phyloP scores from a whole-genome alignment of 352 stramenopile species.

The Globisporangium apiculatum region DNA sequence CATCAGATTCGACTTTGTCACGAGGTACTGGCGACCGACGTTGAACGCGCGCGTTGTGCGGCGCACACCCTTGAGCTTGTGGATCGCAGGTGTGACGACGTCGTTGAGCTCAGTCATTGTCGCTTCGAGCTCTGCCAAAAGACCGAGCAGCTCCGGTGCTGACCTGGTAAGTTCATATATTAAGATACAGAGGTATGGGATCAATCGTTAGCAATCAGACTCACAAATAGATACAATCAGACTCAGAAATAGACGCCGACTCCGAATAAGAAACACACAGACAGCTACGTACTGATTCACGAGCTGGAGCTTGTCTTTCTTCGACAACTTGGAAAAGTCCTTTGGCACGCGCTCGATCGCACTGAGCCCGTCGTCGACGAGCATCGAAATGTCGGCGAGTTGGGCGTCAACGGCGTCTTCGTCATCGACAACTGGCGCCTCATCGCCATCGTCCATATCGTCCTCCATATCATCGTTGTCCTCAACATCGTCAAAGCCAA shows the following conservation, averaged over 20 bases:
- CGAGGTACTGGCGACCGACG: constrained; percentile 64
- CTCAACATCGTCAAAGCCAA: constrained; percentile 41
- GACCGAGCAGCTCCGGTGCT: constrained; percentile 65
- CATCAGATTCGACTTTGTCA: constrained; percentile 75
- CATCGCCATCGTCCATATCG: constrained; percentile 22
- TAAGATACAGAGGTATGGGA: too few relatives aligned
- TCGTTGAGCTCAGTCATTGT: constrained; percentile 62
- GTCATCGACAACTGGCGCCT: constrained; percentile 29
- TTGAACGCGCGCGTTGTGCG: constrained; percentile 50
- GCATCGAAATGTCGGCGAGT: constrained; percentile 64
- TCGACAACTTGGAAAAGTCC: constrained; percentile 82
- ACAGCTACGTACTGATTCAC: constrained; percentile 61
- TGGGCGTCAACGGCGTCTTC: constrained; percentile 65
- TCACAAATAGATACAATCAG: background rate
- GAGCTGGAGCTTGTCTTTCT: constrained; percentile 84
- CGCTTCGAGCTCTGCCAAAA: constrained; percentile 58
- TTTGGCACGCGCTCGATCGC: constrained; percentile 69
- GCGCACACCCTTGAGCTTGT: constrained; percentile 64
- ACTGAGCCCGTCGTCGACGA: constrained; percentile 40
- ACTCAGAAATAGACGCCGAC: background rate
- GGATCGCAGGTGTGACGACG: constrained; percentile 54
- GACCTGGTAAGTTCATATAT: constrained; percentile 16
- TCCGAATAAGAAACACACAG: too few relatives aligned
- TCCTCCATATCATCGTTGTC: constrained; percentile 32
- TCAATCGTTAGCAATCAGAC: too few relatives aligned